Conservation (phyloP, 306 rosid species). For the Erythrophleum fordii region DNA sequence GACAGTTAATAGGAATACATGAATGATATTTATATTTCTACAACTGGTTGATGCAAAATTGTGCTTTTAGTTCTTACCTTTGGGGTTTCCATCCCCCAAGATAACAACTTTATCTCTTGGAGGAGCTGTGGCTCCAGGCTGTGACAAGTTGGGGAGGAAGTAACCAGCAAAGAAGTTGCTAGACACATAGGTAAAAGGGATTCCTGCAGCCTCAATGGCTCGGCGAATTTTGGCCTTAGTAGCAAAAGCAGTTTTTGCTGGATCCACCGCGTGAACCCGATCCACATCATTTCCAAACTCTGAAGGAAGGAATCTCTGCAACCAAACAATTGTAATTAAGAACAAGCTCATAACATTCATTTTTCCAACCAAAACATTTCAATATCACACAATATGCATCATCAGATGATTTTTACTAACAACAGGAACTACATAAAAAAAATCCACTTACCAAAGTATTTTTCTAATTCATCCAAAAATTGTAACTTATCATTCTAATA, state of each 20-base stretch:
- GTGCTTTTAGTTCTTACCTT: slow-evolving; percentile 35
- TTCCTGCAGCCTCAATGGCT: slow-evolving; percentile 48
- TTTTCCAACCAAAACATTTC: not conserved
- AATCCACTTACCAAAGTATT: not conserved
- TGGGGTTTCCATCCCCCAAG: slow-evolving; percentile 59
- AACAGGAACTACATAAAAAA: not conserved
- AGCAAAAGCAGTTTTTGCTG: slow-evolving; percentile 39
- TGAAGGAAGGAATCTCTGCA: slow-evolving; percentile 55
- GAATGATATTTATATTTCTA: not conserved
- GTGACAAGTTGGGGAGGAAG: slow-evolving; percentile 43
- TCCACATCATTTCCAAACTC: slow-evolving; percentile 60
- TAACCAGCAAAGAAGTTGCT: slow-evolving; percentile 45
- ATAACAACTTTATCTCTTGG: slow-evolving; percentile 54
- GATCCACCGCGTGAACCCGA: slow-evolving; percentile 44
- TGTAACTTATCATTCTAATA: not conserved
- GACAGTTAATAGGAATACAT: not conserved
- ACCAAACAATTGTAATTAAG: not conserved
- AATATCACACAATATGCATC: not conserved
- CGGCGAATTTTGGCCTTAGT: slow-evolving; percentile 43
- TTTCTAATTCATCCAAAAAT: not conserved
- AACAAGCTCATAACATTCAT: not conserved
- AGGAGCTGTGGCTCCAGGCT: slow-evolving; percentile 37
- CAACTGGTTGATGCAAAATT: not conserved
- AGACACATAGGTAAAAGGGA: slow-evolving; percentile 47
- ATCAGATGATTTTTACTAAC: not conserved